These are phyloP conservation scores for Saturnispora halmiae DNA, from an alignment of 805 yeast species.

Conservation along the genomic window DNA sequence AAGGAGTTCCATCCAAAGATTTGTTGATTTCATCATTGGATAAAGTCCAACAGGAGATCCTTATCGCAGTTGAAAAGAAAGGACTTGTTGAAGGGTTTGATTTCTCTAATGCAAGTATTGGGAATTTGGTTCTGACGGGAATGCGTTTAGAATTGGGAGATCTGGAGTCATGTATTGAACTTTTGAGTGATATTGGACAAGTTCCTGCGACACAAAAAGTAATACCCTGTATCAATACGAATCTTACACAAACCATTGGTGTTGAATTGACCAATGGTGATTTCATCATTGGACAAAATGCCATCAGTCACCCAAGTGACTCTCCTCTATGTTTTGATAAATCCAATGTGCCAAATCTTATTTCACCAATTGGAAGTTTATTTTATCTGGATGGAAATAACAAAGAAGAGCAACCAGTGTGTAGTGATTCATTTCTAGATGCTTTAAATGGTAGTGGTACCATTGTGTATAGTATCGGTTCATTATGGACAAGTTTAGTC, in stretches of 20 bases:
- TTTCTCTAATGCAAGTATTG: constrained; percentile 72
- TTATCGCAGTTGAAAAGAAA: too few relatives aligned
- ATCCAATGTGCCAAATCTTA: constrained; percentile 48
- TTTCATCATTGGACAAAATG: constrained; percentile 82
- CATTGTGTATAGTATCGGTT: constrained; percentile 74
- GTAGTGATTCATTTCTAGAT: constrained; percentile 51
- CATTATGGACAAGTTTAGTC: constrained; percentile 76
- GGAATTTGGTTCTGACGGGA: constrained; percentile 77
- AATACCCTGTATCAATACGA: constrained; percentile 76
- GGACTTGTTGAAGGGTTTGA: constrained; percentile 74
- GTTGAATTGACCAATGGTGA: constrained; percentile 63
- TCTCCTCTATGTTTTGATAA: constrained; percentile 68
- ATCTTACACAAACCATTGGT: constrained; percentile 77
- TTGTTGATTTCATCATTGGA: too few relatives aligned
- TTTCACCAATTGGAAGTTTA: constrained; percentile 63
- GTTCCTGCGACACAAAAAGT: constrained; percentile 47
- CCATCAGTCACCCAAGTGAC: constrained; percentile 75
- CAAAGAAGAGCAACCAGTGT: constrained; percentile 71
- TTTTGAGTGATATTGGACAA: constrained; percentile 46
- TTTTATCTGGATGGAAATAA: constrained; percentile 83
- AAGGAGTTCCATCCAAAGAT: too few relatives aligned
- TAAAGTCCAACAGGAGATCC: too few relatives aligned
- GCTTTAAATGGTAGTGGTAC: constrained; percentile 43
- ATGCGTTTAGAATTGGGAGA: constrained; percentile 76
- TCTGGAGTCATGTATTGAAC: constrained; percentile 73